Conservation (phyloP, 2,329 filamentous ascomycete species). For the Mollisia scopiformis region DNA sequence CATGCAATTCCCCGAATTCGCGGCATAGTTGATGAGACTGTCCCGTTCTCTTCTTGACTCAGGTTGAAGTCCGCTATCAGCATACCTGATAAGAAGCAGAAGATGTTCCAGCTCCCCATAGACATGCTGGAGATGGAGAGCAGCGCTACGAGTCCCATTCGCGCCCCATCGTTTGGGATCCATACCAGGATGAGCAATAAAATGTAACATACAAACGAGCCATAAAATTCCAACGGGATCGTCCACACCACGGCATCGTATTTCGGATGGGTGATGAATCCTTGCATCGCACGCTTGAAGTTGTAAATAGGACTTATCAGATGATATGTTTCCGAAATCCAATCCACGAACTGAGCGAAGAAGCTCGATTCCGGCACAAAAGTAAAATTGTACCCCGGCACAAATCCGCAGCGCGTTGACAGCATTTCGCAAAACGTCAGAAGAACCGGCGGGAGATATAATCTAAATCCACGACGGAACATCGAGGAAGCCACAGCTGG, state of each 20-base stretch:
- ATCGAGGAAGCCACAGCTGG: slow-evolving; percentile 46
- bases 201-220: slow-evolving; percentile 41
- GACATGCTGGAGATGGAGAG: slow-evolving; percentile 16
- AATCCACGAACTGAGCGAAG: slow-evolving; percentile 26
- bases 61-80: slow-evolving; percentile 30
- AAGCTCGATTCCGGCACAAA: slow-evolving; percentile 33
- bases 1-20: slow-evolving; percentile 15
- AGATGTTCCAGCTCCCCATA: slow-evolving; percentile 30
- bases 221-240: slow-evolving; percentile 50
- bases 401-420: slow-evolving; percentile 26
- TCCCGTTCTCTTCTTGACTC: slow-evolving; percentile 18
- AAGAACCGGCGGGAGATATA: slow-evolving; percentile 47
- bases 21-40: not conserved
- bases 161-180: slow-evolving; percentile 14
- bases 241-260: slow-evolving; percentile 53
- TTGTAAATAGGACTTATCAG: slow-evolving; percentile 28
- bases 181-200: slow-evolving; percentile 21
- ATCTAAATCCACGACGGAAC: slow-evolving; percentile 47
- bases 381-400: slow-evolving; percentile 38
- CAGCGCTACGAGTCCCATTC: slow-evolving; percentile 22
- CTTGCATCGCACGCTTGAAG: slow-evolving; percentile 18
- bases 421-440: slow-evolving; percentile 42
- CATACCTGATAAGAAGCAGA: slow-evolving; percentile 30
- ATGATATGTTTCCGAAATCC: slow-evolving; percentile 26
- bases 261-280: slow-evolving; percentile 23